Conservation (phyloP, 768 basidiomycete species). For the Inosperma sp. region DNA sequence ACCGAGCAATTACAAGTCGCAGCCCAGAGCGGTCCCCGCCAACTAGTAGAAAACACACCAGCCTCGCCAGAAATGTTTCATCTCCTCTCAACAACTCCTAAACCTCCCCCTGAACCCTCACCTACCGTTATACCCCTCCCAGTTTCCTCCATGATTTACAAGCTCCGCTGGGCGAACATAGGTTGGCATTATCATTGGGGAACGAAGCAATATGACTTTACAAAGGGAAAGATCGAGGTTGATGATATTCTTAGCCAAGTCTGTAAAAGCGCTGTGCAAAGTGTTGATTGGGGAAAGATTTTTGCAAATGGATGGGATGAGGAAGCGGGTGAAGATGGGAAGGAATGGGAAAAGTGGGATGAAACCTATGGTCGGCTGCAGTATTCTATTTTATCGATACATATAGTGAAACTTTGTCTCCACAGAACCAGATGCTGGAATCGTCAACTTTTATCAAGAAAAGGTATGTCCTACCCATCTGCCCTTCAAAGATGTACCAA, state of each 20-base stretch:
- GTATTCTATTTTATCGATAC: too few relatives aligned
- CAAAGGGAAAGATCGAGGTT: slow-evolving; percentile 60
- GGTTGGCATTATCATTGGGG: slow-evolving; percentile 98
- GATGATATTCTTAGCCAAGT: slow-evolving; percentile 49
- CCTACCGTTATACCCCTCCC: slow-evolving; percentile 45
- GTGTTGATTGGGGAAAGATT: slow-evolving; percentile 68
- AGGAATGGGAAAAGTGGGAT: slow-evolving; percentile 71
- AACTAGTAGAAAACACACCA: slow-evolving; percentile 69
- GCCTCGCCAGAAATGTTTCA: slow-evolving; percentile 54
- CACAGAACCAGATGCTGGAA: slow-evolving; percentile 93
- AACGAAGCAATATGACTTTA: slow-evolving; percentile 90
- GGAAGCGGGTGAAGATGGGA: slow-evolving; percentile 50
- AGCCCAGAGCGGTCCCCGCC: slow-evolving; percentile 63
- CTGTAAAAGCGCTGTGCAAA: slow-evolving; percentile 58
- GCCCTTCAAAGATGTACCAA: background rate
- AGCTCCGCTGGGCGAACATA: slow-evolving; percentile 93
- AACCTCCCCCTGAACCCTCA: slow-evolving; percentile 64
- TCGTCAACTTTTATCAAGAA: slow-evolving; percentile 91
- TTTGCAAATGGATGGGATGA: slow-evolving; percentile 38
- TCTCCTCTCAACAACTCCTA: slow-evolving; percentile 49
- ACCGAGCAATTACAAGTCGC: too few relatives aligned
- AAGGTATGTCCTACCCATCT: slow-evolving; percentile 34
- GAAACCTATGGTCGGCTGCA: slow-evolving; percentile 87
- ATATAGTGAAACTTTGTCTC: too few relatives aligned
- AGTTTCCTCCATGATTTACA: slow-evolving; percentile 58